Conservation (phyloP, 108 stramenopile species). For the Parmales sp. region DNA sequence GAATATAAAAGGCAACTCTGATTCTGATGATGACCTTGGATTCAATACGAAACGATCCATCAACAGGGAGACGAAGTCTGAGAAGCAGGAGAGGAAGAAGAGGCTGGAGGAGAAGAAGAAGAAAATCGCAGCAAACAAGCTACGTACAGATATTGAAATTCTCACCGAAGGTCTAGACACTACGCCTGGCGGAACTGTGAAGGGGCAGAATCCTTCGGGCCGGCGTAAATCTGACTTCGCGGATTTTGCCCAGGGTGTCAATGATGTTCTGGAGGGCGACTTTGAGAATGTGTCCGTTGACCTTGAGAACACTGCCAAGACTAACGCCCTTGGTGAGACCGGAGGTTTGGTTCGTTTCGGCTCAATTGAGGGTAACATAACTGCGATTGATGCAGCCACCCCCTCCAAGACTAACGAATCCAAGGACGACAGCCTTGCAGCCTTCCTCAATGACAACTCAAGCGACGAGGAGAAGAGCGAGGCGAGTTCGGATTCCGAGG, state of each 20-base stretch:
- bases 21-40: neutral
- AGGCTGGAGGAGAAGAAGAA: neutral
- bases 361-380: neutral
- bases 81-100: neutral
- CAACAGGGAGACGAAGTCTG: neutral
- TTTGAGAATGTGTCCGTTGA: neutral
- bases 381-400: neutral
- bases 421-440: conserved; percentile 6
- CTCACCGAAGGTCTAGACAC: neutral
- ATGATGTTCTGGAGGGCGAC: neutral
- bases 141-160: neutral
- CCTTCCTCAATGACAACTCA: conserved; percentile 2
- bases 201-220: too few relatives aligned
- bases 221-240: too few relatives aligned
- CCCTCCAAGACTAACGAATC: neutral
- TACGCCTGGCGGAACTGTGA: neutral
- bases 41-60: neutral
- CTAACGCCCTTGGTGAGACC: neutral
- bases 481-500: neutral
- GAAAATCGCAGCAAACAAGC: neutral
- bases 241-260: neutral
- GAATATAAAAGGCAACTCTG: neutral
- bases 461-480: neutral
- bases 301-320: neutral
- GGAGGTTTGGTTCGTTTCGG: conserved; percentile 1